These are phyloP conservation scores for Sporothrix dimorphospora DNA, from an alignment of 2,329 filamentous ascomycete genomes.

Conservation along the genomic window DNA sequence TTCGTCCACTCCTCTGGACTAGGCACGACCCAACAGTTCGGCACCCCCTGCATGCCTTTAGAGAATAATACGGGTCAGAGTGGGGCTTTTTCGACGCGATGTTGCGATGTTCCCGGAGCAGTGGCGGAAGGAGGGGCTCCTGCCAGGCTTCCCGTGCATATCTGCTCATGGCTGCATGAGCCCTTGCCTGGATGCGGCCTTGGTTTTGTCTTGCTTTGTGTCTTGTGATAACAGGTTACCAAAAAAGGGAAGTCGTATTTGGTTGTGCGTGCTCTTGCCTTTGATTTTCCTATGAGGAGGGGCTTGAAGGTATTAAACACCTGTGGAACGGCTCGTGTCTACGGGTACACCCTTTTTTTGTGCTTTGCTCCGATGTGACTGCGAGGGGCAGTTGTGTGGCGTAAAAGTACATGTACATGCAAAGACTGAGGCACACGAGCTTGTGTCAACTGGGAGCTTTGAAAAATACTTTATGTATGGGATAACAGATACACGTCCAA, in stretches of 20 bases:
- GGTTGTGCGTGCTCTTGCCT: background rate
- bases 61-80: background rate
- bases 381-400: background rate
- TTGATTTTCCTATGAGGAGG: background rate
- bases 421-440: background rate
- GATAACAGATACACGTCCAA: background rate
- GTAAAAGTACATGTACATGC: background rate
- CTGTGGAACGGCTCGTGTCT: no score
- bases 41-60: background rate
- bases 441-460: background rate
- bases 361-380: background rate
- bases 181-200: background rate
- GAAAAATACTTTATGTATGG: background rate
- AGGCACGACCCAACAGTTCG: background rate
- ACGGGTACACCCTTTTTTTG: background rate
- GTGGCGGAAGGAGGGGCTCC: background rate
- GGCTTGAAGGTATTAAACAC: no score
- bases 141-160: background rate
- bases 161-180: background rate
- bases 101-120: background rate
- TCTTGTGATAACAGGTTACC: background rate
- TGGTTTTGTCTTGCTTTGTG: background rate
- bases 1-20: background rate
- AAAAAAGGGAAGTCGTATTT: background rate
- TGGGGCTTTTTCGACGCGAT: background rate